A percentile compares a stretch with the other conserved stretches of the same genome.
phyloP scores from a whole-genome alignment of 495 filamentous ascomycete genomes.

The Xylaria palmicola region DNA sequence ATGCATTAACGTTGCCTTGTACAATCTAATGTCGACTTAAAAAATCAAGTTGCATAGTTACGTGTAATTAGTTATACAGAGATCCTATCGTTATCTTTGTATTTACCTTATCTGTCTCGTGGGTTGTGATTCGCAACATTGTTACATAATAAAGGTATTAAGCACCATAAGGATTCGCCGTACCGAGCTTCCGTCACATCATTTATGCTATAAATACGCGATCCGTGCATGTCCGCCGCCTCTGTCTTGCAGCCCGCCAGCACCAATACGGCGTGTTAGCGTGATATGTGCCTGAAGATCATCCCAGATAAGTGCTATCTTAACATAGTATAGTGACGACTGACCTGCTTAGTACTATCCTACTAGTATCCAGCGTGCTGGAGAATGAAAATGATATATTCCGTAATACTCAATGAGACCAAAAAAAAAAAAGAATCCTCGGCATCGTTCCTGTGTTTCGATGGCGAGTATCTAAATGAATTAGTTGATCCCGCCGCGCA shows the following conservation, averaged over 20 bases:
- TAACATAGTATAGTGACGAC: background rate
- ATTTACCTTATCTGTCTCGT: background rate
- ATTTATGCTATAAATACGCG: constrained; percentile 11
- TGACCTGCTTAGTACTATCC: background rate
- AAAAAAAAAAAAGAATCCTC: no score
- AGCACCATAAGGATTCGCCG: background rate
- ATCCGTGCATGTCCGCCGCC: constrained; percentile 4
- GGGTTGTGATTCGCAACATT: background rate
- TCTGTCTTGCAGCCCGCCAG: background rate
- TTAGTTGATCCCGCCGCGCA: background rate
- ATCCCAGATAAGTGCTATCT: background rate
- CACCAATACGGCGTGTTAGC: constrained; percentile 1
- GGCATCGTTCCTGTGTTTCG: no score
- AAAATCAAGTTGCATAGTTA: no score
- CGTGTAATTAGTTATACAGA: no score
- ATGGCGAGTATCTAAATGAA: background rate
- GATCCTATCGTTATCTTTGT: background rate
- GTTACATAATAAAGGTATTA: background rate
- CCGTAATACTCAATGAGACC: no score
- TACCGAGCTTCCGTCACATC: constrained; percentile 10
- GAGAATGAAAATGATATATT: no score
- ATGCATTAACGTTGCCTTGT: no score
- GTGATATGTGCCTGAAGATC: constrained; percentile 15
- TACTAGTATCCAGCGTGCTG: no score
- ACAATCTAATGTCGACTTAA: no score